These are phyloP conservation scores for Nicotiana tomentosiformis DNA, from an alignment of 257 asterid species.

Conservation along the genomic window DNA sequence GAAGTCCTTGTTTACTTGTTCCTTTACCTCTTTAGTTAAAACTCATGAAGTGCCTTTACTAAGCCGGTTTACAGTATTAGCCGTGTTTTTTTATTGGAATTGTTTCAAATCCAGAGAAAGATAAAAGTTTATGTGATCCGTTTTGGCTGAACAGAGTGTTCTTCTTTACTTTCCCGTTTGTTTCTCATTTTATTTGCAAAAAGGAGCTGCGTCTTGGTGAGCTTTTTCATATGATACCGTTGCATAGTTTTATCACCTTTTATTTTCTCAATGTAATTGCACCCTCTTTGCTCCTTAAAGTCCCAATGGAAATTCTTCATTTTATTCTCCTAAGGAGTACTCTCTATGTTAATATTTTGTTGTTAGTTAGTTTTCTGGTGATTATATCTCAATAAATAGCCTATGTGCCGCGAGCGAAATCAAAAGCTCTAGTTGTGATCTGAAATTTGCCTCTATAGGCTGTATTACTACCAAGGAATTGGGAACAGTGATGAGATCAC, in stretches of 20 bases:
- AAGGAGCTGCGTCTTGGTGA: not conserved
- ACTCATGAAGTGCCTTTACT: not conserved
- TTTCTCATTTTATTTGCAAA: not conserved
- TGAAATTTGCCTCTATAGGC: conserved; percentile 26
- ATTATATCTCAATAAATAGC: not conserved
- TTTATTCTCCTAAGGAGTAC: not conserved
- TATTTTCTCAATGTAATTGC: not conserved
- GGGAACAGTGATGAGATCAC: conserved; percentile 70
- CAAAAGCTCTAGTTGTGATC: not conserved
- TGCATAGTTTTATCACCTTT: not conserved
- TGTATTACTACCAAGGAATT: conserved; percentile 62
- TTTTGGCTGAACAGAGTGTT: not conserved
- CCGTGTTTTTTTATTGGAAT: not conserved
- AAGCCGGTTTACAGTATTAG: not conserved
- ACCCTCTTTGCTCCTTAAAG: not conserved
- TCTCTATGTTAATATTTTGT: not conserved
- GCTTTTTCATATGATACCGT: not conserved
- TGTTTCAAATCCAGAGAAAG: not conserved
- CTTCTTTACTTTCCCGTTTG: not conserved
- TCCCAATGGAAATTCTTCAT: not conserved
- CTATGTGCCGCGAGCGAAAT: not conserved
- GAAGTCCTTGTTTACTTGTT: not conserved
- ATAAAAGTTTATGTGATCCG: not conserved
- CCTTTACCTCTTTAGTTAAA: not conserved
- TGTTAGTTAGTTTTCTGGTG: not conserved